A percentile compares a stretch with the other conserved stretches of the same genome.
Conservation (phyloP, 768 basidiomycete species). For the Agaricus sinodeliciosus region DNA sequence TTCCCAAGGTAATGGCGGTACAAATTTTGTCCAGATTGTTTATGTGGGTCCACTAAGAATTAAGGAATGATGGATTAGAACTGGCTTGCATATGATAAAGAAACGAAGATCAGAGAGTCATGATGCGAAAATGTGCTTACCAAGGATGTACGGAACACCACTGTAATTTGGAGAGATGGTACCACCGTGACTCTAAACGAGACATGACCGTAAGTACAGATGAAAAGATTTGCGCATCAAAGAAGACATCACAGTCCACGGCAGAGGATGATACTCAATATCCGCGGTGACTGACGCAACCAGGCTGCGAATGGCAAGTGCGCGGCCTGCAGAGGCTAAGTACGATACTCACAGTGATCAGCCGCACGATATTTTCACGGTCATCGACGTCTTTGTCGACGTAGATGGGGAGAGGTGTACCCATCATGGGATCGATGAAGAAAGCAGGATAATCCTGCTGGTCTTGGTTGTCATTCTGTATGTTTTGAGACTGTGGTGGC, state of each 20-base stretch:
- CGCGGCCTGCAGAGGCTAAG: neutral
- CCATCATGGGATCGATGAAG: constrained; percentile 81
- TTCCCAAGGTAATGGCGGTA: constrained; percentile 75
- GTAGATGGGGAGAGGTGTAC: constrained; percentile 66
- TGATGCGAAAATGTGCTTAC: constrained; percentile 30
- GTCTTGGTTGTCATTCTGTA: constrained; percentile 31
- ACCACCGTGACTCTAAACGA: constrained; percentile 68
- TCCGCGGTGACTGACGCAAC: neutral
- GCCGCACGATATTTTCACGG: constrained; percentile 53
- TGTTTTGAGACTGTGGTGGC: constrained; percentile 15
- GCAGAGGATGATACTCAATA: neutral
- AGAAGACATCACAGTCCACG: neutral
- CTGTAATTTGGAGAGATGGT: constrained; percentile 70
- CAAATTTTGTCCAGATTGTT: constrained; percentile 73
- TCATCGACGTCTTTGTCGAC: constrained; percentile 78
- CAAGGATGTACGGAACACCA: constrained; percentile 73
- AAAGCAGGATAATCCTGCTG: constrained; percentile 23
- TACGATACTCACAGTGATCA: constrained; percentile 54
- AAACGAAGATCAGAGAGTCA: neutral
- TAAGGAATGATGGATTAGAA: too few species aligned
- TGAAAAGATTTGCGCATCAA: neutral
- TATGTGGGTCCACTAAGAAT: constrained; percentile 65
- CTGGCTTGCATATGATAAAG: too few species aligned
- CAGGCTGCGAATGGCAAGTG: neutral
- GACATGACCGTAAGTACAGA: constrained; percentile 1